Percentiles rank a stretch among this genome's conserved stretches.
Conservation (phyloP, 2,329 filamentous ascomycete species). For the Scopulariopsis brevicaulis region DNA sequence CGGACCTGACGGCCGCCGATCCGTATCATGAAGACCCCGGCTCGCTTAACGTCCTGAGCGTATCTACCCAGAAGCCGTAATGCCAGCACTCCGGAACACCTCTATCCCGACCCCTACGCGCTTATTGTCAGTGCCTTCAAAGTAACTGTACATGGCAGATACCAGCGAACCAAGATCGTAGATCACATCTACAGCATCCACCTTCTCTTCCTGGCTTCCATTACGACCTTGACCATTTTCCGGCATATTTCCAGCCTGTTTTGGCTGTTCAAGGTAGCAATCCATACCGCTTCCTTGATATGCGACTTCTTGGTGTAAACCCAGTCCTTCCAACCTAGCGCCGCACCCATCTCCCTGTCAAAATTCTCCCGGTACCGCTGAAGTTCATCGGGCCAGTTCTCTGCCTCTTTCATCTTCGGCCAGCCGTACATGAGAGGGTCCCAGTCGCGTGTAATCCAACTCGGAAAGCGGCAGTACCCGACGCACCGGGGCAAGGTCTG, state of each 20-base stretch:
- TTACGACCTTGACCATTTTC: background rate
- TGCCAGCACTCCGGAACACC: background rate
- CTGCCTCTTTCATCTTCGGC: conserved; percentile 3
- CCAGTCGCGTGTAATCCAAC: conserved; percentile 12
- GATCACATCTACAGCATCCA: background rate
- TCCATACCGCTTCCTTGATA: background rate
- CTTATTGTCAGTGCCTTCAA: background rate
- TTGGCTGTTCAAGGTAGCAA: no score
- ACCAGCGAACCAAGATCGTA: background rate
- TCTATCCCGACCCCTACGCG: background rate
- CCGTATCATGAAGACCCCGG: background rate
- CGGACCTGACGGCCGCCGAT: background rate
- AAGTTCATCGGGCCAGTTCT: conserved; percentile 7
- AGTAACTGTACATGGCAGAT: background rate
- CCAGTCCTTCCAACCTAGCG: background rate
- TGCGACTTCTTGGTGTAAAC: background rate
- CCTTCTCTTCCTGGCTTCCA: background rate
- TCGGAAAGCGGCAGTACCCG: conserved; percentile 7
- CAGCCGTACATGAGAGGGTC: conserved; percentile 10
- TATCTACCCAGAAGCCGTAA: background rate
- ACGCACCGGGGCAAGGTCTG: conserved; percentile 7
- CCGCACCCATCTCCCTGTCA: background rate
- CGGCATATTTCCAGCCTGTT: background rate
- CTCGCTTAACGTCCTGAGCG: background rate
- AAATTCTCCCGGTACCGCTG: background rate